Conservation (phyloP, 2,329 filamentous ascomycete species). For the Neobulgaria alba region DNA sequence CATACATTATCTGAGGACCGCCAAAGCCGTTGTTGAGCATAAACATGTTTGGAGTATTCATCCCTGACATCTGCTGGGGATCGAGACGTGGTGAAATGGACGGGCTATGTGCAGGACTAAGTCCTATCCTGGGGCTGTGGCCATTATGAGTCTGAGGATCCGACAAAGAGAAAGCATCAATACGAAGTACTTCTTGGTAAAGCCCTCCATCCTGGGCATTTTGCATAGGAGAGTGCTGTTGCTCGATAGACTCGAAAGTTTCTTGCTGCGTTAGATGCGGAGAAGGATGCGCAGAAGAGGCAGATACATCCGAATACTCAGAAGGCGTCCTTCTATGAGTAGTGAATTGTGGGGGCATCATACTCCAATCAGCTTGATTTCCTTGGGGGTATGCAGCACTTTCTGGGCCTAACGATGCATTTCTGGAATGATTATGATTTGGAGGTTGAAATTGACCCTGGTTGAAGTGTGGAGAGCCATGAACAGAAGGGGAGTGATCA, state of each 20-base stretch:
- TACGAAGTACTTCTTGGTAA: conserved; percentile 69
- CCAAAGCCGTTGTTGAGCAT: conserved; percentile 41
- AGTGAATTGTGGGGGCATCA: conserved; percentile 56
- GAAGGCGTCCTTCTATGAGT: conserved; percentile 78
- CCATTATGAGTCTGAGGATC: conserved; percentile 47
- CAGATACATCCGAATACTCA: conserved; percentile 86
- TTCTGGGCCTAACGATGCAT: conserved; percentile 28
- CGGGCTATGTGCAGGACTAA: conserved; percentile 70
- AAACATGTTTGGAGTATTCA: conserved; percentile 37
- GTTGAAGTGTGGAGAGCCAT: conserved; percentile 27
- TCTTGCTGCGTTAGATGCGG: conserved; percentile 74
- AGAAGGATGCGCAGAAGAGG: conserved; percentile 76
- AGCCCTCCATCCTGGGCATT: conserved; percentile 61
- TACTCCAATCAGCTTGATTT: conserved; percentile 47
- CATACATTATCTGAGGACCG: conserved; percentile 42
- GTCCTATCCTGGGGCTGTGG: conserved; percentile 59
- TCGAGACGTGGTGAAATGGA: conserved; percentile 56
- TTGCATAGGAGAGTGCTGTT: conserved; percentile 73
- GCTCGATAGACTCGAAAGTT: conserved; percentile 63
- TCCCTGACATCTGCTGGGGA: conserved; percentile 47
- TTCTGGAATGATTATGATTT: conserved; percentile 26
- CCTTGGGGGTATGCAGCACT: conserved; percentile 41
- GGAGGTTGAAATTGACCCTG: conserved; percentile 27
- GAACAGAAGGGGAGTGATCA: conserved; percentile 28
- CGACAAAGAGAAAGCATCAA: conserved; percentile 73